Conservation (phyloP, 2,329 filamentous ascomycete genomes). For the Aspergillus ochraceus region DNA sequence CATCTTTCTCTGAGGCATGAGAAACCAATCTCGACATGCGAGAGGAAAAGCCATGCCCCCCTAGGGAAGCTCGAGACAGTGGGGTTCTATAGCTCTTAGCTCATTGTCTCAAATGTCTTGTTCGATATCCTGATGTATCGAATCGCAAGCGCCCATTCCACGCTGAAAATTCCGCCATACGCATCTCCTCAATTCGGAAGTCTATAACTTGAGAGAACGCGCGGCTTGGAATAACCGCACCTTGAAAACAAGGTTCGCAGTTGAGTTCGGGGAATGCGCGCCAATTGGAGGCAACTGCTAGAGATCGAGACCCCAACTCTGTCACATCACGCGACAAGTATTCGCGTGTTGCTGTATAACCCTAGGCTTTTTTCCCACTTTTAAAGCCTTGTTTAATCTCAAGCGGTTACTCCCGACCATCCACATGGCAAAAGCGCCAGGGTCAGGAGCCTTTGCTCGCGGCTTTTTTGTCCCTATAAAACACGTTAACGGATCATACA, state of each 20-base stretch:
- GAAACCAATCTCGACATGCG: constrained; percentile 42
- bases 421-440: constrained; percentile 45
- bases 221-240: no score
- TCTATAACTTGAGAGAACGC: background rate
- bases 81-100: constrained; percentile 15
- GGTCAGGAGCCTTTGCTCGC: constrained; percentile 25
- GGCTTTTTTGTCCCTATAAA: constrained; percentile 34
- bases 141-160: background rate
- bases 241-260: background rate
- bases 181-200: background rate
- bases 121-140: background rate
- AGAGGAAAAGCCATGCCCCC: constrained; percentile 48
- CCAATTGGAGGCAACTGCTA: background rate
- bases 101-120: constrained; percentile 9
- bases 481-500: background rate
- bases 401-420: constrained; percentile 41
- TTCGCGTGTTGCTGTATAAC: constrained; percentile 22
- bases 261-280: background rate
- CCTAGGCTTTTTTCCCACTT: constrained; percentile 50
- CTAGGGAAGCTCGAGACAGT: constrained; percentile 34
- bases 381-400: constrained; percentile 41
- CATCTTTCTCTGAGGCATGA: constrained; percentile 33
- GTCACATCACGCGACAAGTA: constrained; percentile 34
- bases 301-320: constrained; percentile 5
- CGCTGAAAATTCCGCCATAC: background rate